Base-by-base conservation (phyloP, 2,329 filamentous ascomycete species). In the Aquanectria penicillioides region DNA sequence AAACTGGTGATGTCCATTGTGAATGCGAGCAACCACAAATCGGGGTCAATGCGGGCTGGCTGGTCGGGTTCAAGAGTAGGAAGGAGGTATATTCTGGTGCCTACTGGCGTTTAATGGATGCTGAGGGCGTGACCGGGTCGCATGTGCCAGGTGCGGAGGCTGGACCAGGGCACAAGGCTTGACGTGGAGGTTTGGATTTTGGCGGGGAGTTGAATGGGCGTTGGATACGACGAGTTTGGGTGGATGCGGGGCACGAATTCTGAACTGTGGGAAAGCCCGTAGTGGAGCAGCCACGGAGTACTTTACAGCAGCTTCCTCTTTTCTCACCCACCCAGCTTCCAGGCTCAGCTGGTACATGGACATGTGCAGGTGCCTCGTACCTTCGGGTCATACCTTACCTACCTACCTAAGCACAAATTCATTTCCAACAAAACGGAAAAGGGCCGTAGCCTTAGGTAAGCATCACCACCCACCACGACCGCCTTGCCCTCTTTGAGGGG, bases 1-100 rank as follows among this genome's bases (percentile, higher is more conserved):
- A 92, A 94, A 67, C 87, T 87, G 55, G 95, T 98, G 77, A 98
- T 92, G 65, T 97, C 92, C 94, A 98, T 97, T 61, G 57, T 34
- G 53, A 22, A 34, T 26, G 54, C 34, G n/a, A 46, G 36, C 12
- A 18, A 20, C 17, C n/a, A 11, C 29, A 13, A 28, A 28, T 28
- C 12, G 41, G 37, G 36, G 44, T 23, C 38, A 28, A n/a, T 7
- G 20, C n/a, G 20, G 6, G 10, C 10, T 20, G 33, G 9, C 31
- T 20, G 15, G 7, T n/a, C 11, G 18, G 36, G n/a, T 18, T 18
- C 13, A 11, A 36, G n/a, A 34, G 12, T 10, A 9, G 17, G 15
- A 23, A 47, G 11, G 8, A 15, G 10, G n/a, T 10, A 36, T 46
- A 20, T 46, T 11, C 41, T 31, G 15, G 26, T 22, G 13, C 29